These are phyloP conservation scores for Macaranga tanarius DNA, from an alignment of 441 rosid species.

Conservation along the genomic window DNA sequence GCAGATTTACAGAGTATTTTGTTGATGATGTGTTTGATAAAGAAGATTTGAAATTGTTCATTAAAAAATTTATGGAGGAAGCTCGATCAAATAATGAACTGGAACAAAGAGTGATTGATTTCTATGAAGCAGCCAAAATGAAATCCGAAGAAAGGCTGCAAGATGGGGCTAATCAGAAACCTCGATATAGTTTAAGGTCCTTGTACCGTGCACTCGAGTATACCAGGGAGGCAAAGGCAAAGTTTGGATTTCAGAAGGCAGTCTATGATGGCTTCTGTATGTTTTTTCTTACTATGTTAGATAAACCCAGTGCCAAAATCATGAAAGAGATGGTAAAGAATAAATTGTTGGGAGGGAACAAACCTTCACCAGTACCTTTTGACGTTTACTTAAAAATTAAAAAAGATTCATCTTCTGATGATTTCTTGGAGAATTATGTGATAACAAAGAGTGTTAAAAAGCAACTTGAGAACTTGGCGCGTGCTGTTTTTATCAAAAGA, in stretches of 20 bases:
- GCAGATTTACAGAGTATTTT: conserved; percentile 93
- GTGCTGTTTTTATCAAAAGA: conserved; percentile 77
- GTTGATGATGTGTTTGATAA: conserved; percentile 83
- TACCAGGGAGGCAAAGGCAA: conserved; percentile 62
- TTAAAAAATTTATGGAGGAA: conserved; percentile 69
- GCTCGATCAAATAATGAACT: conserved; percentile 48
- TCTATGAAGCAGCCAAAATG: conserved; percentile 79
- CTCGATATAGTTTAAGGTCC: conserved; percentile 96
- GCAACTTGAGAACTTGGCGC: conserved; percentile 80
- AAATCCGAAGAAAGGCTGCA: conserved; percentile 87
- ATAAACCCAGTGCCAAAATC: conserved; percentile 72
- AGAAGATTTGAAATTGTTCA: conserved; percentile 73
- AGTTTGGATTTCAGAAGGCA: conserved; percentile 64
- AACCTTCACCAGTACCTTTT: conserved; percentile 44
- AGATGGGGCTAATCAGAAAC: conserved; percentile 99
- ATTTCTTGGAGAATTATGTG: conserved; percentile 60
- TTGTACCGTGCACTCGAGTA: conserved; percentile 91
- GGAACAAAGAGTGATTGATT: conserved; percentile 55
- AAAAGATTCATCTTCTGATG: conserved; percentile 35
- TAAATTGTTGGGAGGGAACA: conserved; percentile 48
- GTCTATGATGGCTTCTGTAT: conserved; percentile 87
- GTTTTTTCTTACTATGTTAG: conserved; percentile 92
- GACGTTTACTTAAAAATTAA: conserved; percentile 45
- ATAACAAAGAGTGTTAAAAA: conserved; percentile 70
- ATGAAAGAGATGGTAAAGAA: conserved; percentile 59